phyloP scores from a whole-genome alignment of 163 green algal genomes.

The Chloromonas sp. region DNA sequence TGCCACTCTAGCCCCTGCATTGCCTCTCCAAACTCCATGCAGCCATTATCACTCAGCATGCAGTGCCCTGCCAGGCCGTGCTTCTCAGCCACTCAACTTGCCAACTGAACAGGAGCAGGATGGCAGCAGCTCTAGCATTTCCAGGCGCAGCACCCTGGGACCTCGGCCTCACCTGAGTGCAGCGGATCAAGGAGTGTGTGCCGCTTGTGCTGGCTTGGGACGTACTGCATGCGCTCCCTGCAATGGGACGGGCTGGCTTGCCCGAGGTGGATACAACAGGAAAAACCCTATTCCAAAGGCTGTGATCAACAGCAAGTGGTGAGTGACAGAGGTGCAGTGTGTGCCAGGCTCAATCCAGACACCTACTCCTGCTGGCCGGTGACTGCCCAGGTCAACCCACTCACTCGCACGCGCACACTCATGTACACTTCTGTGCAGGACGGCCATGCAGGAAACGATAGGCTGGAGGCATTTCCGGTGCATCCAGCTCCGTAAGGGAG shows the following conservation, averaged over 20 bases:
- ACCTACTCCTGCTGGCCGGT: too few relatives aligned
- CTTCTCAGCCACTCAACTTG: too few relatives aligned
- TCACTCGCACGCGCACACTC: conserved; percentile 5
- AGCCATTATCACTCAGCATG: too few relatives aligned
- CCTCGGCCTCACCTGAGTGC: background rate
- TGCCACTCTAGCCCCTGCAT: too few relatives aligned
- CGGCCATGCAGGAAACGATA: conserved; percentile 25
- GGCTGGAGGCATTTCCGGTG: conserved; percentile 28
- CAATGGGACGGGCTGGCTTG: background rate
- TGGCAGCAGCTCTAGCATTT: background rate
- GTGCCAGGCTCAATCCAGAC: too few relatives aligned
- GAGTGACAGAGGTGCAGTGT: too few relatives aligned
- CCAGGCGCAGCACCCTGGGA: background rate
- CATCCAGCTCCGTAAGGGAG: conserved; percentile 9
- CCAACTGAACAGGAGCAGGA: too few relatives aligned
- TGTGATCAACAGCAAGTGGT: conserved; percentile 3
- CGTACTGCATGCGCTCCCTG: background rate
- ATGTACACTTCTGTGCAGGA: conserved; percentile 11
- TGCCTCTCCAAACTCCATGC: too few relatives aligned
- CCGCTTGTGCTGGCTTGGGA: background rate
- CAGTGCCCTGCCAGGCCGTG: too few relatives aligned
- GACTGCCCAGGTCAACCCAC: too few relatives aligned
- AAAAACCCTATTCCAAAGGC: background rate
- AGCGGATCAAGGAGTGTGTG: background rate
- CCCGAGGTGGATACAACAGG: background rate